phyloP scores from a whole-genome alignment of 2,329 filamentous ascomycete genomes.

The Penicillium sp. region DNA sequence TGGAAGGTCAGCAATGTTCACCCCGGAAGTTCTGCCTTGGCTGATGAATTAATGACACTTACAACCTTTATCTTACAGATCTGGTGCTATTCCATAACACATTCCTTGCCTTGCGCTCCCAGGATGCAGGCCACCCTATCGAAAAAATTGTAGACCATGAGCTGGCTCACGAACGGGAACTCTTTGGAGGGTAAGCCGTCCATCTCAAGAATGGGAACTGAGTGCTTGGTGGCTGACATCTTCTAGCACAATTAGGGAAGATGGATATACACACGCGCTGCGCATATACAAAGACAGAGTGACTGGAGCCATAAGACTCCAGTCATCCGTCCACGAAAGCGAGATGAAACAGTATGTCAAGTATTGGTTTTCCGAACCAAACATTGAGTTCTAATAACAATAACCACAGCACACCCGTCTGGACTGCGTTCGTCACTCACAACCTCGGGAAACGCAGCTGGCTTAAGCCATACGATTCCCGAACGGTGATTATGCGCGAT shows the following conservation, averaged over 20 bases:
- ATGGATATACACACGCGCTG: conserved; percentile 52
- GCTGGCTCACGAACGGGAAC: conserved; percentile 46
- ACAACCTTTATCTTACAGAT: conserved; percentile 30
- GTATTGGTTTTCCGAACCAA: neutral
- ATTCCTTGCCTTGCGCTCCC: conserved; percentile 56
- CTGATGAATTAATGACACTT: neutral
- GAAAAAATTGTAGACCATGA: conserved; percentile 49
- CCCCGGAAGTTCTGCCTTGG: neutral
- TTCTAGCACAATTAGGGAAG: conserved; percentile 52
- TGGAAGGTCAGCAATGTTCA: conserved; percentile 47
- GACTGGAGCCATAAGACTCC: conserved; percentile 54
- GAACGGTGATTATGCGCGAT: conserved; percentile 49
- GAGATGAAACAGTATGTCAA: conserved; percentile 46
- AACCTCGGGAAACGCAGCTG: conserved; percentile 48
- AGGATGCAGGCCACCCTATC: conserved; percentile 47
- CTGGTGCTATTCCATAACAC: conserved; percentile 59
- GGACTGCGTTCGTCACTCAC: conserved; percentile 57
- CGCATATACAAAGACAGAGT: conserved; percentile 53
- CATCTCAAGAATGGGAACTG: neutral
- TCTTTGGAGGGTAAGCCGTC: conserved; percentile 49
- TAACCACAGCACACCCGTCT: conserved; percentile 52
- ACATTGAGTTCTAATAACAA: neutral
- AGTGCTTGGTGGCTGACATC: conserved; percentile 12
- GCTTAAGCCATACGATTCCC: conserved; percentile 44
- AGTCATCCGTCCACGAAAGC: conserved; percentile 55